Evolutionary conservation across 345 rosid genomes (phyloP).

Genomic region (Populus pruinosa): DNA sequence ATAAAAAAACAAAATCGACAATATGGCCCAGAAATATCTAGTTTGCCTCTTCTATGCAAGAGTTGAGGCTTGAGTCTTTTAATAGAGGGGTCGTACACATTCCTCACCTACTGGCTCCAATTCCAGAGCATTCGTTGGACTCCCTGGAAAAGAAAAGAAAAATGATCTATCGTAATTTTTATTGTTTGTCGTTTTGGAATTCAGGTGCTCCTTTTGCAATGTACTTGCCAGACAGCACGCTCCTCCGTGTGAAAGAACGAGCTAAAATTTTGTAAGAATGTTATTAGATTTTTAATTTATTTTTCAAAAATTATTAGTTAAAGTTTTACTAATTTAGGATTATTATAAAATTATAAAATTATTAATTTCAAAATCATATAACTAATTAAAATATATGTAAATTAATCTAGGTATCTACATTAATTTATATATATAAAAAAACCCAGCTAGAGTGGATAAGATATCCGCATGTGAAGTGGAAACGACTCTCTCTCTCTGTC

Average conservation of each 20-base stretch:
- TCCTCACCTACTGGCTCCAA: not conserved
- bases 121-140: not conserved
- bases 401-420: no score
- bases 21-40: constrained; percentile 36
- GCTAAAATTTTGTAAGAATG: no score
- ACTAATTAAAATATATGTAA: no score
- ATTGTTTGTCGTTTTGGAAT: not conserved
- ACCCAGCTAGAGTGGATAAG: no score
- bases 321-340: no score
- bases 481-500: not conserved
- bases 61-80: constrained; percentile 20
- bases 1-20: not conserved
- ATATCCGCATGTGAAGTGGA: no score
- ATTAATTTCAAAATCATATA: no score
- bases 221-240: not conserved
- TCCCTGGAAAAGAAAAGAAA: not conserved
- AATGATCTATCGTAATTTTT: constrained; percentile 1
- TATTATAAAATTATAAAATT: no score
- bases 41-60: constrained; percentile 30
- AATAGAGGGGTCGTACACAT: not conserved
- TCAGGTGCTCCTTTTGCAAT: not conserved
- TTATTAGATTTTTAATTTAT: no score
- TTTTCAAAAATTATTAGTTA: no score
- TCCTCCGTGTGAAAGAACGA: no score
- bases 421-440: no score